Evolutionary conservation across 1,284 basidiomycete genomes (phyloP).

Genomic region (Ustanciosporium gigantosporum): DNA sequence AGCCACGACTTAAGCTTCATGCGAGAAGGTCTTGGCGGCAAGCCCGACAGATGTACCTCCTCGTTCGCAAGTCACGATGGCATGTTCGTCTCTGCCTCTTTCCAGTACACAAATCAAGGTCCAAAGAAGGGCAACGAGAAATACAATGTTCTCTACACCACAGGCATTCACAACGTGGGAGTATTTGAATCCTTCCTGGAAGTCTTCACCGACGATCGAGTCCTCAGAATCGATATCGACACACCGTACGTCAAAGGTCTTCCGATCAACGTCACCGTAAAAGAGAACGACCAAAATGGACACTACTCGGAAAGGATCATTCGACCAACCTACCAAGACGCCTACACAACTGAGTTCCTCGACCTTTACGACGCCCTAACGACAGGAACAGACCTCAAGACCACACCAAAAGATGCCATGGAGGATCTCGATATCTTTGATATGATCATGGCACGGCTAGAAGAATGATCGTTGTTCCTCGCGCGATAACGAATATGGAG

Average conservation of each 20-base stretch:
- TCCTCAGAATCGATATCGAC: constrained; percentile 60
- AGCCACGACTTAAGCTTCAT: constrained; percentile 63
- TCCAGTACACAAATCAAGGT: constrained; percentile 21
- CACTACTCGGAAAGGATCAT: constrained; percentile 46
- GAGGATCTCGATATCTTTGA: constrained; percentile 60
- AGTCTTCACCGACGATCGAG: constrained; percentile 61
- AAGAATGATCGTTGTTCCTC: too few species aligned
- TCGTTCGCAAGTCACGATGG: constrained; percentile 37
- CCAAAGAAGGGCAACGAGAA: constrained; percentile 12
- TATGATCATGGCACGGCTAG: constrained; percentile 56
- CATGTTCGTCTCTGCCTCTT: constrained; percentile 39
- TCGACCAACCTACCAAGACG: constrained; percentile 62
- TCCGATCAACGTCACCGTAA: constrained; percentile 61
- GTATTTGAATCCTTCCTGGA: constrained; percentile 64
- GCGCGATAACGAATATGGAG: too few species aligned
- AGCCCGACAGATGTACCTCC: constrained; percentile 21
- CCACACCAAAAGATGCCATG: constrained; percentile 32
- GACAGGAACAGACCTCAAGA: constrained; percentile 18
- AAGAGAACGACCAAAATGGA: constrained; percentile 53
- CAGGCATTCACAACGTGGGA: constrained; percentile 56
- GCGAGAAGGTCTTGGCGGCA: constrained; percentile 58
- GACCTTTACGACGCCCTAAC: constrained; percentile 56
- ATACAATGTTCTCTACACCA: constrained; percentile 40
- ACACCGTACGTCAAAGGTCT: constrained; percentile 63
- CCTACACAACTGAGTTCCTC: constrained; percentile 62